Conservation (phyloP, 352 stramenopile species). For the Saprolegnia diclina region DNA sequence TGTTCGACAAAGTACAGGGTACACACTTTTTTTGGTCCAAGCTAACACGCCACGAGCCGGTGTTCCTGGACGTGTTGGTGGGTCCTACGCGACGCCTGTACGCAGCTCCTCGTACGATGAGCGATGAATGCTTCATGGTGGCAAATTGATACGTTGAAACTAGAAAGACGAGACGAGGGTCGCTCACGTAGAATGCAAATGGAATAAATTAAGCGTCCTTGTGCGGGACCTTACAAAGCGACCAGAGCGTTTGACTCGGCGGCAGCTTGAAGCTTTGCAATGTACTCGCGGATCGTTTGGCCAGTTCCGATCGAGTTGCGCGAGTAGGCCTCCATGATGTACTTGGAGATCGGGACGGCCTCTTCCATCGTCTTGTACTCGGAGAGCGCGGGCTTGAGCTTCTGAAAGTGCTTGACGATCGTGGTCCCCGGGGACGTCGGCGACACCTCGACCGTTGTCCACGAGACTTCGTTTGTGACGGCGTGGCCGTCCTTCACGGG, state of each 20-base stretch:
- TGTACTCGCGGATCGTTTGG: not conserved
- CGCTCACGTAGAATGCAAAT: too few relatives aligned
- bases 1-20: too few relatives aligned
- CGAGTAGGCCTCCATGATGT: conserved; percentile 16
- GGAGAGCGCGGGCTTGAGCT: conserved; percentile 9
- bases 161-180: too few relatives aligned
- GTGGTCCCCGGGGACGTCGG: not conserved
- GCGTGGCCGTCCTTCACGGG: not conserved
- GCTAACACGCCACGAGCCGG: too few relatives aligned
- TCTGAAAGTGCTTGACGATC: conserved; percentile 12
- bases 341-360: not conserved
- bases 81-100: too few relatives aligned
- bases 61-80: too few relatives aligned
- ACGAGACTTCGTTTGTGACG: conserved; percentile 10
- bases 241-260: not conserved
- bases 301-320: not conserved
- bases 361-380: conserved; percentile 10
- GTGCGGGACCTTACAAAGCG: too few relatives aligned
- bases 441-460: conserved; percentile 1
- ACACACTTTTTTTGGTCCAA: too few relatives aligned
- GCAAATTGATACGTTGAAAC: too few relatives aligned
- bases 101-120: too few relatives aligned
- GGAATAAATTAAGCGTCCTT: too few relatives aligned
- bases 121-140: too few relatives aligned
- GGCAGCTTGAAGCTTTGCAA: not conserved